Percentiles rank a stretch among this genome's conserved stretches.
These are phyloP conservation scores for Trichothecium roseum DNA, from an alignment of 2,329 filamentous ascomycete species.

Conservation along the genomic window DNA sequence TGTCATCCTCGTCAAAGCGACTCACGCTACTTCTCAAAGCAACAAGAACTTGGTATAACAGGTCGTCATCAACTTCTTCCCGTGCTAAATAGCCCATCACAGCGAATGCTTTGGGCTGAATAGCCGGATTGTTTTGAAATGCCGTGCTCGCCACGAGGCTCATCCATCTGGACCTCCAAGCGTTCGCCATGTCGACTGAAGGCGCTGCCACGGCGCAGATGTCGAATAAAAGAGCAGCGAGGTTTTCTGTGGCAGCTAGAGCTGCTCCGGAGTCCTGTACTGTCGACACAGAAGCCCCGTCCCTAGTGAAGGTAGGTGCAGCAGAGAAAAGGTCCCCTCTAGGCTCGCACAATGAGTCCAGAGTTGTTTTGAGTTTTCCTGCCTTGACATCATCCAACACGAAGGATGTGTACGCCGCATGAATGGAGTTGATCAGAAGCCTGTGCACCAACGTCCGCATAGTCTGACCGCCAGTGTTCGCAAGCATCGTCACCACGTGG, in stretches of 20 bases:
- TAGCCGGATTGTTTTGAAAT: conserved; percentile 63
- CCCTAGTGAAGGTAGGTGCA: conserved; percentile 32
- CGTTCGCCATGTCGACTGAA: conserved; percentile 54
- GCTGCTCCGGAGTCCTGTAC: conserved; percentile 40
- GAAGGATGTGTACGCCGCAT: conserved; percentile 58
- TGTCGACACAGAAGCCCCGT: conserved; percentile 44
- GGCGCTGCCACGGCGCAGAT: conserved; percentile 53
- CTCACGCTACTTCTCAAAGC: conserved; percentile 54
- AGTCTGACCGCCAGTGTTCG: conserved; percentile 50
- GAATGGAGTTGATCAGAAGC: conserved; percentile 55
- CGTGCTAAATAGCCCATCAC: conserved; percentile 62
- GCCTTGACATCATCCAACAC: conserved; percentile 48
- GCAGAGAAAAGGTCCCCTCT: conserved; percentile 47
- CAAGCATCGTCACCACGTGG: conserved; percentile 60
- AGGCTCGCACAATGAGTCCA: conserved; percentile 50
- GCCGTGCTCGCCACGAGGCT: conserved; percentile 62
- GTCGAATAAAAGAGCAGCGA: conserved; percentile 53
- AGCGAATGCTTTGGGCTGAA: conserved; percentile 58
- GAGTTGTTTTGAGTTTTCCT: conserved; percentile 41
- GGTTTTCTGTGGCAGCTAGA: conserved; percentile 47
- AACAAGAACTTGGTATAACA: conserved; percentile 61
- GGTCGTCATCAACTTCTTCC: conserved; percentile 63
- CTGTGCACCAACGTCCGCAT: conserved; percentile 51
- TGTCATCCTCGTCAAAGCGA: conserved; percentile 54
- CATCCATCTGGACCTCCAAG: conserved; percentile 65